Conservation (phyloP, 1,284 basidiomycete genomes). For the Microbotryum saponariae region DNA sequence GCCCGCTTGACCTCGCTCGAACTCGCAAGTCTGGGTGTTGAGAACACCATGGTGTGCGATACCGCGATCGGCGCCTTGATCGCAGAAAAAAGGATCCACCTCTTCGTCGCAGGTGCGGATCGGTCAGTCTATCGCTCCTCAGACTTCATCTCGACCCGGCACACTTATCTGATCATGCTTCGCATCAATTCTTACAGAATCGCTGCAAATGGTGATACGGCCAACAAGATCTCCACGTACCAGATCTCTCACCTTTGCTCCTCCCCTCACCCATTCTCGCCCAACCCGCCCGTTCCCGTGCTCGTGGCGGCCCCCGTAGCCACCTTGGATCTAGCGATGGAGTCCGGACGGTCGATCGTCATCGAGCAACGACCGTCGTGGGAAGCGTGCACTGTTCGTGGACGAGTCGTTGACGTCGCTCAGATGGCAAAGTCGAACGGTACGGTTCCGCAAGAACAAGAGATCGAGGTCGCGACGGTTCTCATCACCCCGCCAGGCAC, state of each 20-base stretch:
- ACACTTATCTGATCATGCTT: neutral
- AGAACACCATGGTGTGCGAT: constrained; percentile 87
- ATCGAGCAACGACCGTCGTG: constrained; percentile 80
- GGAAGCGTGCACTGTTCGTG: constrained; percentile 79
- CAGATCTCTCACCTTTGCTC: constrained; percentile 35
- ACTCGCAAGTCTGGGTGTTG: constrained; percentile 68
- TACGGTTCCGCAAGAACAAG: constrained; percentile 49
- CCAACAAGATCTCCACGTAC: constrained; percentile 63
- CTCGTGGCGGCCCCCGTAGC: constrained; percentile 83
- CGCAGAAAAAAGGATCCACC: constrained; percentile 69
- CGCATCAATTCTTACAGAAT: constrained; percentile 70
- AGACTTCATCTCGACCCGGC: too few species aligned
- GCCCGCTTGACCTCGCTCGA: constrained; percentile 74
- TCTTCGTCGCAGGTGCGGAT: constrained; percentile 57
- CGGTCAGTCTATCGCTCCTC: constrained; percentile 10
- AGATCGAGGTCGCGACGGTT: constrained; percentile 60
- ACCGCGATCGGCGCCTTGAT: constrained; percentile 89
- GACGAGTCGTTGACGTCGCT: constrained; percentile 43
- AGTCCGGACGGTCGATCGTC: constrained; percentile 65
- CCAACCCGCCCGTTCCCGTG: constrained; percentile 69
- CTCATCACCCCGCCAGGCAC: constrained; percentile 54
- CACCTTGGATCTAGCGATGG: constrained; percentile 76
- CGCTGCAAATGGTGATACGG: constrained; percentile 82
- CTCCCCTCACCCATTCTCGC: constrained; percentile 28
- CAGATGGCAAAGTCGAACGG: constrained; percentile 44